phyloP scores from a whole-genome alignment of 805 yeast genomes.

The Yarrowia sp. region DNA sequence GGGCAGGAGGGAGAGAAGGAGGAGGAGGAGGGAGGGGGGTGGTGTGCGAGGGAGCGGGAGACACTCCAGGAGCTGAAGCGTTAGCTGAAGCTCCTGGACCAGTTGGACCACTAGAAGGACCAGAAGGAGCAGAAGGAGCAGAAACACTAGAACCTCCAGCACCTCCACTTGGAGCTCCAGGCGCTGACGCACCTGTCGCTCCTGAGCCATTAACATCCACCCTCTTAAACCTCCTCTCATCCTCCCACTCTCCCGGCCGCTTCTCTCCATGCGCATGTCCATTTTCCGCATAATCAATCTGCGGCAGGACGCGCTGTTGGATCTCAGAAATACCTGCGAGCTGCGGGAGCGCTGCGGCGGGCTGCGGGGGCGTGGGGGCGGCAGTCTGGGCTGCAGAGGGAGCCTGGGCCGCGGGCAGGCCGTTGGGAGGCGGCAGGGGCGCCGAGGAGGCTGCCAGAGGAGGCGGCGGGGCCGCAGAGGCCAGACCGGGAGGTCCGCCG shows the following conservation, averaged over 20 bases:
- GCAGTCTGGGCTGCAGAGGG: background rate
- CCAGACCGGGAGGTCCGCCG: background rate
- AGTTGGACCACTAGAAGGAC: too few relatives aligned
- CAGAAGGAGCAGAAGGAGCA: too few relatives aligned
- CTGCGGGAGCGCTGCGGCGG: conserved; percentile 19
- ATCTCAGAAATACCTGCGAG: conserved; percentile 46
- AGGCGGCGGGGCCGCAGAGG: background rate
- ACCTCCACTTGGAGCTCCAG: background rate
- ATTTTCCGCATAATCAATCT: conserved; percentile 44
- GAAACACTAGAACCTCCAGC: background rate
- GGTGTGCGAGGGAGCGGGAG: background rate
- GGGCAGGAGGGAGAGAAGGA: conserved; percentile 29
- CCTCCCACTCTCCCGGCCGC: conserved; percentile 55
- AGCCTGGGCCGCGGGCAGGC: background rate
- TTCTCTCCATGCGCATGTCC: conserved; percentile 41
- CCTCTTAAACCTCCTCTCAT: conserved; percentile 20
- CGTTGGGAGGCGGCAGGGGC: conserved; percentile 16
- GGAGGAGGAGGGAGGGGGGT: conserved; percentile 9
- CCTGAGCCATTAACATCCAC: conserved; percentile 15
- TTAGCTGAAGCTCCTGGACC: background rate
- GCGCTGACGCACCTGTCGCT: too few relatives aligned
- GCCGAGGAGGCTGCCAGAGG: background rate
- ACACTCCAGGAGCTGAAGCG: background rate
- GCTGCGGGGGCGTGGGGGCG: conserved; percentile 10
- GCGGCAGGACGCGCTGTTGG: conserved; percentile 44